These are phyloP conservation scores for Mercurialis annua DNA, from an alignment of 345 rosid species.

Conservation along the genomic window DNA sequence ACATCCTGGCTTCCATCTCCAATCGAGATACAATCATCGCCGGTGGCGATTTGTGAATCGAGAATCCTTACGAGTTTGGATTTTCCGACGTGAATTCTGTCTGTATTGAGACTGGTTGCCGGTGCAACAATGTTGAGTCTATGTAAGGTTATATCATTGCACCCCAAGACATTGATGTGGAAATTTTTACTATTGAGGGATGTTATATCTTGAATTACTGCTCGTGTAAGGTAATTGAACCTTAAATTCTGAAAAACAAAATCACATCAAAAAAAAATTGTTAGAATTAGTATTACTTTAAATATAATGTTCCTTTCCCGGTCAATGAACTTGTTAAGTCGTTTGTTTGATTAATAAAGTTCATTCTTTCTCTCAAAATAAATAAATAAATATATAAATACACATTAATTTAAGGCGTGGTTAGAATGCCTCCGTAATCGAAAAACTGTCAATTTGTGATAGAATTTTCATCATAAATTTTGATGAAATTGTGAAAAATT, in stretches of 20 bases:
- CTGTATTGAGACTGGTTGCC: neutral
- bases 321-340: too few relatives aligned
- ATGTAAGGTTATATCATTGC: neutral
- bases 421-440: too few relatives aligned
- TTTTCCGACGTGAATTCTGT: neutral
- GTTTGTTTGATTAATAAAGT: too few relatives aligned
- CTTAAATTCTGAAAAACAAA: neutral
- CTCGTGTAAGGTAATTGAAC: neutral
- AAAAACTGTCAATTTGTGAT: too few relatives aligned
- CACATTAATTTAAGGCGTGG: too few relatives aligned
- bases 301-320: too few relatives aligned
- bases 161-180: neutral
- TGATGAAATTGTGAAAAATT: too few relatives aligned
- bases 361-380: too few relatives aligned
- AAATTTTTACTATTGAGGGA: constrained; percentile 5
- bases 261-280: too few relatives aligned
- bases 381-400: too few relatives aligned
- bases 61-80: neutral
- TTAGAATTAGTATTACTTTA: too few relatives aligned
- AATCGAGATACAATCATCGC: neutral
- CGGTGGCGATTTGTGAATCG: neutral
- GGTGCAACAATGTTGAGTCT: neutral
- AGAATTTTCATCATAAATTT: too few relatives aligned
- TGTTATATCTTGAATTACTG: neutral
- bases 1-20: neutral